Base-by-base conservation (phyloP, 2,329 filamentous ascomycete genomes). In the Penicillium palitans region DNA sequence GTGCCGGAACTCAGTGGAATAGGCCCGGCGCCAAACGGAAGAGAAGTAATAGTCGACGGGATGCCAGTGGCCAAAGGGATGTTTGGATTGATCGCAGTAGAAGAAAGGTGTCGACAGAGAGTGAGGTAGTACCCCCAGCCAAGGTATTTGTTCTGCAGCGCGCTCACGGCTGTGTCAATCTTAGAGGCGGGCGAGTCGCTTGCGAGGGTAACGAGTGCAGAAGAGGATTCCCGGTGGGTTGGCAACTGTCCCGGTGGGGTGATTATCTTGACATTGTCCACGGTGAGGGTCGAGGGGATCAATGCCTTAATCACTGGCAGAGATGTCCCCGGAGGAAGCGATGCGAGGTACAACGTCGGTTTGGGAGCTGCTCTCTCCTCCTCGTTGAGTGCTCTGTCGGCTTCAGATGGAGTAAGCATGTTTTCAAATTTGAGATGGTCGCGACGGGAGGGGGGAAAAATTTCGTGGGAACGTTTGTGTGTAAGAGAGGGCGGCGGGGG, bases 91-190 rank as follows among this genome's bases (percentile, higher is more conserved):
- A 90, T 81, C 1, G 88, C 81, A 27, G 82, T 87, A 3, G 91
- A 96, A 0, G 91, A 96, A 4, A 96, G 81, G 76, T 96, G 90
- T 10, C 91, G 83, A 60, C 93, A 90, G 45, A 96, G 82, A 7
- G 85, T 88, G 2, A 97, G 80, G 73, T 93, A 89, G 77, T 89
- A 91, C 6, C 93, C 93, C 71, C 86, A 91, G 17, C 93, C 93
- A 17, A 96, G 79, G 71, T 97, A 96, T 64, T 84, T 86, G 63
- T 95, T 92, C 70, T 96, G 90, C 33, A 96, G 78, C 4, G 84
- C 78, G 70, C 87, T 93, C 52, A 96, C 90, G 0, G 88, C 84
- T 4, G 85, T 82, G 68, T 97, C 92, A 54, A 97, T 93, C 57
- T 96, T 90, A 25, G 87, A 89, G 0, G 89, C 89, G 0, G 91